Evolutionary conservation across 176 grass and related monocot species (phyloP).

Genomic region (Oryza officinalis): DNA sequence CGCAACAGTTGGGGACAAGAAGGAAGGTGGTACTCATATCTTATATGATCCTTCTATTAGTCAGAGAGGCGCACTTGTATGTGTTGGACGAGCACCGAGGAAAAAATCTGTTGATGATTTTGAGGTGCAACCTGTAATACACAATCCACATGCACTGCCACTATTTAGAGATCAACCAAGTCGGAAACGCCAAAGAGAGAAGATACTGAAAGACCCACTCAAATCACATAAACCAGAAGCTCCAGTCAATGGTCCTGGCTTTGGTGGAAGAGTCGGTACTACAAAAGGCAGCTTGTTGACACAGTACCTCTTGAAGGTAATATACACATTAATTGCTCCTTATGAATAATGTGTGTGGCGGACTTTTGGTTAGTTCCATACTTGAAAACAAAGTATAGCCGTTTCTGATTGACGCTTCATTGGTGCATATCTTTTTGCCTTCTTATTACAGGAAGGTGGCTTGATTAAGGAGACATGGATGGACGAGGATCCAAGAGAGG

Average conservation of each 20-base stretch:
- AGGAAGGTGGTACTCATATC: constrained; percentile 89
- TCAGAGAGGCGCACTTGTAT: constrained; percentile 94
- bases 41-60: constrained; percentile 91
- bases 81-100: constrained; percentile 88
- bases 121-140: constrained; percentile 90
- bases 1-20: constrained; percentile 91
- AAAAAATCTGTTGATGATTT: constrained; percentile 94
- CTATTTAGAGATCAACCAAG: constrained; percentile 92
- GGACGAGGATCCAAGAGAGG: constrained; percentile 99
- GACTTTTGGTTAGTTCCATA: constrained; percentile 16
- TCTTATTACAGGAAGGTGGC: constrained; percentile 88
- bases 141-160: constrained; percentile 91
- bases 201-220: constrained; percentile 81
- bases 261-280: constrained; percentile 88
- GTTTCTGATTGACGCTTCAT: constrained; percentile 2
- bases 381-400: neutral
- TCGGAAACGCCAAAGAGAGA: constrained; percentile 90
- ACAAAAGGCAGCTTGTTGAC: constrained; percentile 95
- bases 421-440: neutral
- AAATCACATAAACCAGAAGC: constrained; percentile 93
- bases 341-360: constrained; percentile 13
- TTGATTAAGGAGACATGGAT: constrained; percentile 98
- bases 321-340: constrained; percentile 14
- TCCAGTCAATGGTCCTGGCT: constrained; percentile 87
- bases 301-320: constrained; percentile 94